These are phyloP conservation scores for Hymenoscyphus repandus DNA, from an alignment of 2,329 filamentous ascomycete genomes.

Conservation along the genomic window DNA sequence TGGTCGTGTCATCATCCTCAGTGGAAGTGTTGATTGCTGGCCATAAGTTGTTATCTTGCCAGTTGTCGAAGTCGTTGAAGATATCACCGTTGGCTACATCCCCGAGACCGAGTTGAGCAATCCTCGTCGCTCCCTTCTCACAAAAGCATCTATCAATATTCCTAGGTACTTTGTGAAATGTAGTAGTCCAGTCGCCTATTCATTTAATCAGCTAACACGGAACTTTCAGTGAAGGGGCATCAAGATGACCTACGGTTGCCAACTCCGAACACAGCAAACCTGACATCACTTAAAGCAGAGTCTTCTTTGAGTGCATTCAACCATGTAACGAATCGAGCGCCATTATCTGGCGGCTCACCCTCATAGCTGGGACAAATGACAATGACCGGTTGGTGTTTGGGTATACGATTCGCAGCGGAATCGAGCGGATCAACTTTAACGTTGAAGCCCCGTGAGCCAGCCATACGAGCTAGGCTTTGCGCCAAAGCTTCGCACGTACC, in stretches of 20 bases:
- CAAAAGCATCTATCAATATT: constrained; percentile 50
- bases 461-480: constrained; percentile 54
- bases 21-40: neutral
- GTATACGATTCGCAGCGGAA: constrained; percentile 52
- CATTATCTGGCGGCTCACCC: constrained; percentile 67
- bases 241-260: constrained; percentile 43
- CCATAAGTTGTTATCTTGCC: neutral
- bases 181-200: constrained; percentile 47
- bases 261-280: constrained; percentile 66
- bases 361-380: constrained; percentile 69
- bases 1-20: too few relatives aligned
- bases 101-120: constrained; percentile 48
- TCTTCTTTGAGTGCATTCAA: constrained; percentile 44
- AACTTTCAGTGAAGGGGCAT: too few relatives aligned
- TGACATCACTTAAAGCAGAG: constrained; percentile 47
- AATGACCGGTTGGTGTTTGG: constrained; percentile 54
- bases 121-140: constrained; percentile 42
- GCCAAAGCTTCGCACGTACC: constrained; percentile 70
- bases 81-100: constrained; percentile 63
- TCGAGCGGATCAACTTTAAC: constrained; percentile 54
- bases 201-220: too few relatives aligned
- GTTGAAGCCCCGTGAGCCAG: constrained; percentile 52
- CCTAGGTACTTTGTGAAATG: constrained; percentile 62
- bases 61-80: constrained; percentile 2
- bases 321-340: constrained; percentile 63